Evolutionary conservation across 495 filamentous ascomycete genomes (phyloP).

Genomic region (Penicillium cataractarum): DNA sequence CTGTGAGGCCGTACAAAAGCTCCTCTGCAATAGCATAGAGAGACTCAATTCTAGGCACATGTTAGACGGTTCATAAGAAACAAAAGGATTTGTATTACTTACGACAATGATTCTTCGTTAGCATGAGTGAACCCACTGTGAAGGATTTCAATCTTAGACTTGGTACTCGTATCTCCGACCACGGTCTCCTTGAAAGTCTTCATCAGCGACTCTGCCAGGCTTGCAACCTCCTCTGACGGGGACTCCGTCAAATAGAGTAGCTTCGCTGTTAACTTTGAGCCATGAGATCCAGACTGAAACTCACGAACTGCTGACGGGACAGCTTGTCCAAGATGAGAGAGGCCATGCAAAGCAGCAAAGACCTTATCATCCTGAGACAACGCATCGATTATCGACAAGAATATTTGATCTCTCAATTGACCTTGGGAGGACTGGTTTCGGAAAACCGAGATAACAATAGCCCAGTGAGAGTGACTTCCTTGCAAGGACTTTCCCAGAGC

Average conservation of each 20-base stretch:
- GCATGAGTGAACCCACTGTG: constrained; percentile 53
- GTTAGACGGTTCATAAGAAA: constrained; percentile 17
- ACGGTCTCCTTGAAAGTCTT: constrained; percentile 43
- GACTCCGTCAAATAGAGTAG: constrained; percentile 62
- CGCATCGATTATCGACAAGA: constrained; percentile 41
- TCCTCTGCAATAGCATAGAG: constrained; percentile 57
- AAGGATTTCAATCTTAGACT: constrained; percentile 55
- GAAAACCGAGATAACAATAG: constrained; percentile 49
- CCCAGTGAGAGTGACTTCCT: constrained; percentile 47
- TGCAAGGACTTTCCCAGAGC: constrained; percentile 40
- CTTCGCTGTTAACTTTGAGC: constrained; percentile 56
- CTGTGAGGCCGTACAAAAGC: constrained; percentile 45
- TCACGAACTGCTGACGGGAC: constrained; percentile 39
- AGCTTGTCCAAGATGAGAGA: constrained; percentile 42
- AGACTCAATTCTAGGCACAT: constrained; percentile 50
- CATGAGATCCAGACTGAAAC: constrained; percentile 49
- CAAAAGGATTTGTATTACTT: constrained; percentile 23
- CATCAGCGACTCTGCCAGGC: constrained; percentile 50
- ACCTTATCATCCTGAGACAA: constrained; percentile 39
- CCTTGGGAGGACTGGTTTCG: constrained; percentile 47
- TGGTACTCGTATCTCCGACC: constrained; percentile 40
- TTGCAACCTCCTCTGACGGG: constrained; percentile 54
- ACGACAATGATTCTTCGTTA: constrained; percentile 58
- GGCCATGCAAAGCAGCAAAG: constrained; percentile 41
- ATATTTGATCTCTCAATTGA: constrained; percentile 46